Base-by-base conservation (phyloP, 1,139 yeast species). In the Pichia sp. region DNA sequence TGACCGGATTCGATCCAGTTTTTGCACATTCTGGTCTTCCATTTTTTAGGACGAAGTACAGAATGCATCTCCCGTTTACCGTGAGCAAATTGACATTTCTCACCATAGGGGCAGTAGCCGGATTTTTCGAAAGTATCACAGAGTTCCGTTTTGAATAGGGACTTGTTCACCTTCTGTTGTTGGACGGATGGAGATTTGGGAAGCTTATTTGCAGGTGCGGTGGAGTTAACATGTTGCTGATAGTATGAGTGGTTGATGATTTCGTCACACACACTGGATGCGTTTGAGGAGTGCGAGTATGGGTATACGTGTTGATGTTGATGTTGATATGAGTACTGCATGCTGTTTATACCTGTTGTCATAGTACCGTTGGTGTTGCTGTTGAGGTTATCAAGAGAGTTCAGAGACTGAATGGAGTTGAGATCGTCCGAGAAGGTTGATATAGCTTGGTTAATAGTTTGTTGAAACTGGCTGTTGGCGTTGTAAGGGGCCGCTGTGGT, bases 11-110 rank as follows among this genome's bases (percentile, higher is more conserved):
- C 81, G 27, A 77, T 56, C 95, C 96, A 87, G 59, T 87, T 87
- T 46, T 77, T 81, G 62, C 96, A 87, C 17, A 93, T 85, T 62
- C 86, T 87, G 20, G 95, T 83, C 56, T 95, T 75, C 83, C 93
- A 87, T 55, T 86, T 87, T 41, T 82, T 76, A 13, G 91, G 83
- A 42, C 94, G 71, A 44, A 77, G 81, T 34, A 85, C 77, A 15
- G 59, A 52, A 57, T 85, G 84, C 51, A 87, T 66, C 56, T 87
- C 96, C 40, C 71, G 64, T 29, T 73, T 69, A 17, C 96, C 96
- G 52, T 87, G 96, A 8, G 96, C 96, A 68, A 87, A 87, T 62
- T 87, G 96, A 57, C 96, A 87, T 62, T 87, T 87, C 48, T 73
- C 72, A 3, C 94, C 94, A 56, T 87, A 87, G 9, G 94, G 94